These are phyloP conservation scores for Thymus quinquecostatus DNA, from an alignment of 257 asterid genomes.

Conservation along the genomic window DNA sequence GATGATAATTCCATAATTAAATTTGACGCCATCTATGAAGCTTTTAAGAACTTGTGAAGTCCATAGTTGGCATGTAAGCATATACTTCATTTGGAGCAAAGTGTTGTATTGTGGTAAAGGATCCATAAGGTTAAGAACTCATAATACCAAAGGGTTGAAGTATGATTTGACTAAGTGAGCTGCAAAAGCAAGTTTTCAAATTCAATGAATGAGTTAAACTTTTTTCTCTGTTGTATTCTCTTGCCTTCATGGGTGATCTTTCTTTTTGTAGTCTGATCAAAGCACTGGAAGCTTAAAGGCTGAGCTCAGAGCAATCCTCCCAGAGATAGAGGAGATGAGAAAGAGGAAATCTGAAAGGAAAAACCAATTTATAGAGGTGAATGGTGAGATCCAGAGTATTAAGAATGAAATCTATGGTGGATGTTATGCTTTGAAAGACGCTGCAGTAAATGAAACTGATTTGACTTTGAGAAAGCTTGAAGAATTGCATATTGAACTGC, in stretches of 20 bases:
- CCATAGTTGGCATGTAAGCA: conserved; percentile 6
- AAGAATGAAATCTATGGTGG: conserved; percentile 62
- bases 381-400: conserved; percentile 66
- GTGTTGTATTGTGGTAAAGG: background rate
- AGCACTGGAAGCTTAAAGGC: conserved; percentile 77
- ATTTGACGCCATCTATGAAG: background rate
- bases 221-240: conserved; percentile 1
- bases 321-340: conserved; percentile 90
- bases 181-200: background rate
- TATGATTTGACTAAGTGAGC: conserved; percentile 5
- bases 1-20: background rate
- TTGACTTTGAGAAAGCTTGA: conserved; percentile 81
- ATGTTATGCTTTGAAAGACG: conserved; percentile 37
- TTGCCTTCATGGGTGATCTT: conserved; percentile 15
- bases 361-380: conserved; percentile 67
- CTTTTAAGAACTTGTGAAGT: conserved; percentile 12
- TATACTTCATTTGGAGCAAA: conserved; percentile 1
- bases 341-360: conserved; percentile 78
- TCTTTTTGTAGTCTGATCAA: conserved; percentile 67
- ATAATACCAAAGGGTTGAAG: background rate
- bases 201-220: background rate
- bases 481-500: conserved; percentile 78
- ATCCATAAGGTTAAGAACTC: conserved; percentile 6
- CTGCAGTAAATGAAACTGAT: conserved; percentile 70
- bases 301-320: conserved; percentile 75